Conservation (phyloP, 2,329 filamentous ascomycete genomes). For the Helotiales sp. region DNA sequence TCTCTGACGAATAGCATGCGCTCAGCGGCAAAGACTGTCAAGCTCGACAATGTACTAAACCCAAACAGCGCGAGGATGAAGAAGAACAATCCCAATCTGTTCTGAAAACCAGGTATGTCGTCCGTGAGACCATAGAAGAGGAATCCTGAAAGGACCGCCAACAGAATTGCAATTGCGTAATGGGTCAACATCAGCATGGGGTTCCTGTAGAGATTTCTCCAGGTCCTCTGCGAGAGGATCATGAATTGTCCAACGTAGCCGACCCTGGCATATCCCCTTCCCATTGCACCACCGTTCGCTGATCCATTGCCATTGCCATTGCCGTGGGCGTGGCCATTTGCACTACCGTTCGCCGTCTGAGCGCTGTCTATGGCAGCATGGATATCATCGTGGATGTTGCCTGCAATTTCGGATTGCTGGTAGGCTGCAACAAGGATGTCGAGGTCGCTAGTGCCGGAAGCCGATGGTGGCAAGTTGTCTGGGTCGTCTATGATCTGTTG, state of each 20-base stretch:
- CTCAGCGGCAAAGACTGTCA: constrained; percentile 92
- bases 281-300: constrained; percentile 60
- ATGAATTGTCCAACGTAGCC: constrained; percentile 81
- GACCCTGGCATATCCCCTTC: constrained; percentile 82
- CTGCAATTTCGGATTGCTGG: constrained; percentile 76
- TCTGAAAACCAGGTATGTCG: constrained; percentile 97
- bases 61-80: constrained; percentile 95
- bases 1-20: constrained; percentile 90
- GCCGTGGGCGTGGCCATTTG: constrained; percentile 57
- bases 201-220: constrained; percentile 97
- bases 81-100: constrained; percentile 95
- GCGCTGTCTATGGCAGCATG: constrained; percentile 68
- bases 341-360: constrained; percentile 66
- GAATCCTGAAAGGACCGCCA: constrained; percentile 92
- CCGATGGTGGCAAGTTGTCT: constrained; percentile 64
- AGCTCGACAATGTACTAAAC: constrained; percentile 91
- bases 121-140: constrained; percentile 96
- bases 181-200: constrained; percentile 98
- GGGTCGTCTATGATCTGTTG: constrained; percentile 72
- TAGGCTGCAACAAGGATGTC: constrained; percentile 82
- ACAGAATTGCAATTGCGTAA: constrained; percentile 93
- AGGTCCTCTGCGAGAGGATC: constrained; percentile 89
- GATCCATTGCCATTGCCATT: constrained; percentile 58
- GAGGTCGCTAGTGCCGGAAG: constrained; percentile 71
- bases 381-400: constrained; percentile 78